Percentiles rank a stretch among this genome's conserved stretches.
Evolutionary conservation across 139 green algal species (phyloP).

Genomic region (Protoeuglena noctilucae): DNA sequence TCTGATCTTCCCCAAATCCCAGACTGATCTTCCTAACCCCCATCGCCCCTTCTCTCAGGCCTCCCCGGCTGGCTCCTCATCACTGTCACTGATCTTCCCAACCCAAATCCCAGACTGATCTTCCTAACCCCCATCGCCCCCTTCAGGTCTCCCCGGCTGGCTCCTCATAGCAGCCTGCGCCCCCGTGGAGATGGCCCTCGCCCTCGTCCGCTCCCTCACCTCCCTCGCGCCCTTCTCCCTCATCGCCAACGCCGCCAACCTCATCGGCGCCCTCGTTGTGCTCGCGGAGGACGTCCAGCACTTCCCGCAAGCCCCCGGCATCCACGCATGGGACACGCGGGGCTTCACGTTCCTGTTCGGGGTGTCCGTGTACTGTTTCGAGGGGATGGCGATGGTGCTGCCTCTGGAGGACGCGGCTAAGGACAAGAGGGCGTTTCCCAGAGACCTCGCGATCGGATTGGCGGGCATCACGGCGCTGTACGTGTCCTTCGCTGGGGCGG

Average conservation of each 20-base stretch:
- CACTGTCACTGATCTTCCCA: too few relatives aligned
- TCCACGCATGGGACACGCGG: slow-evolving; percentile 2
- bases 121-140: slow-evolving; percentile 8
- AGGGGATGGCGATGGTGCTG: slow-evolving; percentile 39
- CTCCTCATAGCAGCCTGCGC: too few relatives aligned
- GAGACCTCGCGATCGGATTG: slow-evolving; percentile 14
- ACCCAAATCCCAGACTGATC: too few relatives aligned
- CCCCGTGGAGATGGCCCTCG: slow-evolving; percentile 17
- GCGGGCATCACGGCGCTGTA: slow-evolving; percentile 21
- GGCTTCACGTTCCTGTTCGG: slow-evolving; percentile 34
- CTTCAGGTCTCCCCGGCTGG: not conserved
- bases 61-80: too few relatives aligned
- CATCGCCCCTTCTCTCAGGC: too few relatives aligned
- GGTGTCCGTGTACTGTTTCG: slow-evolving; percentile 39
- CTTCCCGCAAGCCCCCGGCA: not conserved
- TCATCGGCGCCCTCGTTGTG: slow-evolving; percentile 27
- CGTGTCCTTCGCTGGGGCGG: slow-evolving; percentile 20
- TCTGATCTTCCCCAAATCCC: too few relatives aligned
- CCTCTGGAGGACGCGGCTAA: slow-evolving; percentile 33
- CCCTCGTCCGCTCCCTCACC: slow-evolving; percentile 18
- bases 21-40: too few relatives aligned
- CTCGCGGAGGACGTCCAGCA: slow-evolving; percentile 15
- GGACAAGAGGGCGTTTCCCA: slow-evolving; percentile 19
- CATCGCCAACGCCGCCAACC: slow-evolving; percentile 24
- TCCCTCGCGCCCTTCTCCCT: slow-evolving; percentile 31